These are phyloP conservation scores for Colletotrichum cuscutae DNA, from an alignment of 2,329 filamentous ascomycete species.

Conservation along the genomic window DNA sequence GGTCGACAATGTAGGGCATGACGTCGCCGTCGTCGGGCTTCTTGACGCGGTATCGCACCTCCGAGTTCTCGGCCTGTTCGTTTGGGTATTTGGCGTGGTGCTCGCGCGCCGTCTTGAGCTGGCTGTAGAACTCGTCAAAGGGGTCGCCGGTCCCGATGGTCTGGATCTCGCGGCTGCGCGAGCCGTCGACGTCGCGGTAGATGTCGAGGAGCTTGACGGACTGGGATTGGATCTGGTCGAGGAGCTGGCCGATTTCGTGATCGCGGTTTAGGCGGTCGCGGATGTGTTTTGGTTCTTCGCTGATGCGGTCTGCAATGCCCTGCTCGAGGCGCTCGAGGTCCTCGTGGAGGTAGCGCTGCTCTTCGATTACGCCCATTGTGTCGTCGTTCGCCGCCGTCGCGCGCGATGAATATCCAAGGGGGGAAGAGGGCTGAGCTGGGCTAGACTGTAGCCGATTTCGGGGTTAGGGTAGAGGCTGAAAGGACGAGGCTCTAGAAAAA, in stretches of 20 bases:
- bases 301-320: constrained; percentile 87
- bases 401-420: neutral
- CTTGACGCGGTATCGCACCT: constrained; percentile 85
- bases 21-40: constrained; percentile 72
- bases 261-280: constrained; percentile 90
- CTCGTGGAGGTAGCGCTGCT: constrained; percentile 94
- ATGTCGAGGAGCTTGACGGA: constrained; percentile 83
- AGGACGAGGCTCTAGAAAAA: constrained; percentile 20
- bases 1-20: constrained; percentile 78
- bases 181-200: constrained; percentile 82
- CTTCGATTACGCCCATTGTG: constrained; percentile 83
- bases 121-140: constrained; percentile 91
- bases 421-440: neutral
- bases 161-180: constrained; percentile 82
- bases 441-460: neutral
- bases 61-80: constrained; percentile 94
- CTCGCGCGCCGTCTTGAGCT: constrained; percentile 82
- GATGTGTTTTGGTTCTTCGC: constrained; percentile 91
- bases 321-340: constrained; percentile 96
- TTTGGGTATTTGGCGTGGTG: constrained; percentile 94
- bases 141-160: constrained; percentile 85
- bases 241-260: constrained; percentile 88
- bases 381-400: neutral
- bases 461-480: neutral
- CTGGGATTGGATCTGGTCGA: constrained; percentile 88